A percentile compares a stretch with the other conserved stretches of the same genome.
Evolutionary conservation across 2,329 filamentous ascomycete genomes (phyloP).

Genomic region (Aspergillus quadrilineatus): DNA sequence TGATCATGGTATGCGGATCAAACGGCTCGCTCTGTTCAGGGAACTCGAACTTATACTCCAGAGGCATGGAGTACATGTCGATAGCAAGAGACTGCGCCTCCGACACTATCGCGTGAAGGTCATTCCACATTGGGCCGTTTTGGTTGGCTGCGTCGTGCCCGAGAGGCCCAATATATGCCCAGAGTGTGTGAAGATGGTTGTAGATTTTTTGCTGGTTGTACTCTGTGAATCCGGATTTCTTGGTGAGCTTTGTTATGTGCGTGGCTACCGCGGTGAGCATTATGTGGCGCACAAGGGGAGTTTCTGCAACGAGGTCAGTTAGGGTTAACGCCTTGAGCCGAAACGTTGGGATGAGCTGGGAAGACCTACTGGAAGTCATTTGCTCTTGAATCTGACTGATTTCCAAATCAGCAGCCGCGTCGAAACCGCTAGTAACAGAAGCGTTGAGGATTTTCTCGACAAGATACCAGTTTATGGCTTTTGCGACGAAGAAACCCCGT

Average conservation of each 20-base stretch:
- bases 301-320: constrained; percentile 17
- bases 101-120: constrained; percentile 25
- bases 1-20: constrained; percentile 28
- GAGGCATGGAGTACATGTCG: constrained; percentile 27
- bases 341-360: too few relatives aligned
- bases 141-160: constrained; percentile 16
- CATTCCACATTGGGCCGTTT: constrained; percentile 19
- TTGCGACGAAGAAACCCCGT: constrained; percentile 26
- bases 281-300: constrained; percentile 21
- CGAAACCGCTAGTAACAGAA: constrained; percentile 27
- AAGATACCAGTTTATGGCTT: constrained; percentile 31
- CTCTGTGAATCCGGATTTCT: constrained; percentile 24
- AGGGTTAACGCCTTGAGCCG: not conserved
- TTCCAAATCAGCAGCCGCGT: constrained; percentile 22
- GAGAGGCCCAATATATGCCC: constrained; percentile 24
- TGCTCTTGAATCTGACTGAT: constrained; percentile 21
- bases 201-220: constrained; percentile 24
- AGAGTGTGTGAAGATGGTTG: constrained; percentile 22
- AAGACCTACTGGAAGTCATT: constrained; percentile 21
- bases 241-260: constrained; percentile 21
- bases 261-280: constrained; percentile 21
- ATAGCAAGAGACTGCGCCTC: constrained; percentile 30
- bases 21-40: constrained; percentile 24
- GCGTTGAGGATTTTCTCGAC: constrained; percentile 24
- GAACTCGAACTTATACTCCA: constrained; percentile 29